phyloP scores from a whole-genome alignment of 495 filamentous ascomycete genomes.

The Daldinia caldariorum region DNA sequence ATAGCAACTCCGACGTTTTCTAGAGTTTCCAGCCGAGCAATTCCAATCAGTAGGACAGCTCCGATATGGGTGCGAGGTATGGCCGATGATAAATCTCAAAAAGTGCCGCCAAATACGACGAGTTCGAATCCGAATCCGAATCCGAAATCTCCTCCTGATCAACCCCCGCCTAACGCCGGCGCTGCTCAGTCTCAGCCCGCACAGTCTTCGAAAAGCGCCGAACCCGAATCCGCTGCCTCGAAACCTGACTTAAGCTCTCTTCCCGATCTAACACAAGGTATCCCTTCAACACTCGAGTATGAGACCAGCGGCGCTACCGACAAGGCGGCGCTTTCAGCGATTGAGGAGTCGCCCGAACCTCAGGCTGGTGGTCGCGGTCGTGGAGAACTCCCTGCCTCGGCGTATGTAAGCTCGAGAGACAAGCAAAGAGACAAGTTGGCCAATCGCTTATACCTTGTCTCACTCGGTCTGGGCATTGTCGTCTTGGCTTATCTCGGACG shows the following conservation, averaged over 20 bases:
- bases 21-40: slow-evolving; percentile 32
- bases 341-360: slow-evolving; percentile 64
- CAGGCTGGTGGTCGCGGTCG: slow-evolving; percentile 59
- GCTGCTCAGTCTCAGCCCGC: slow-evolving; percentile 23
- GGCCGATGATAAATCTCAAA: slow-evolving; percentile 48
- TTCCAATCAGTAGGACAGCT: slow-evolving; percentile 18
- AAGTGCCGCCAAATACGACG: slow-evolving; percentile 21
- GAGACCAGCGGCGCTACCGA: slow-evolving; percentile 65
- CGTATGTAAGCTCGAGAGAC: slow-evolving; percentile 91
- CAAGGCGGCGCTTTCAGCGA: slow-evolving; percentile 62
- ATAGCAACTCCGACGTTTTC: slow-evolving; percentile 31
- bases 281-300: slow-evolving; percentile 87
- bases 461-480: slow-evolving; percentile 61
- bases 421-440: slow-evolving; percentile 76
- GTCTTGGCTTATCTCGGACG: slow-evolving; percentile 74
- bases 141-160: slow-evolving; percentile 16
- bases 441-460: slow-evolving; percentile 69
- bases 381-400: slow-evolving; percentile 77
- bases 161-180: slow-evolving; percentile 8
- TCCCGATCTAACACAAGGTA: slow-evolving; percentile 89
- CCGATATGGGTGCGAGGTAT: slow-evolving; percentile 55
- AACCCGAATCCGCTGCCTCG: slow-evolving; percentile 47
- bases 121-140: slow-evolving; percentile 9
- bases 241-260: slow-evolving; percentile 65
- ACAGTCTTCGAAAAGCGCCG: slow-evolving; percentile 30